Evolutionary conservation across 768 basidiomycete genomes (phyloP).

Genomic region (Naematelia encephala): DNA sequence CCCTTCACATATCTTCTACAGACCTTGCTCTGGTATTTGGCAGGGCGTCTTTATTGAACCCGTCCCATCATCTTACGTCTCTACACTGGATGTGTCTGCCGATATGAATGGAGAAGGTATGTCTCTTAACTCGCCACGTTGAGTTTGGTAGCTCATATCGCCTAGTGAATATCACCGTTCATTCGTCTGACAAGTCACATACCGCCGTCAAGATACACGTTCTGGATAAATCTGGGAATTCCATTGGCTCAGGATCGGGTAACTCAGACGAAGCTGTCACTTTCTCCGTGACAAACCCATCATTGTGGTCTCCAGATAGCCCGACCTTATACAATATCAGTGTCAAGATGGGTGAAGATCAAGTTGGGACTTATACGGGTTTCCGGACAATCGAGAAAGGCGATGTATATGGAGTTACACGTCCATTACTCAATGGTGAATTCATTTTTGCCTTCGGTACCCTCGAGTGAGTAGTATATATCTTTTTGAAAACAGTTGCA

Average conservation of each 20-base stretch:
- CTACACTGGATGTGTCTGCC: slow-evolving; percentile 14
- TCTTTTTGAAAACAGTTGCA: background rate
- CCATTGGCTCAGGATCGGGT: background rate
- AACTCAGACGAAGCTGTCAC: slow-evolving; percentile 10
- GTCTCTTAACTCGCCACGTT: background rate
- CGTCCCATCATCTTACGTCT: slow-evolving; percentile 17
- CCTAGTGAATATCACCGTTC: slow-evolving; percentile 8
- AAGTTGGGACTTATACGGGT: slow-evolving; percentile 17
- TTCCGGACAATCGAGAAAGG: slow-evolving; percentile 18
- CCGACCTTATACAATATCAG: slow-evolving; percentile 24
- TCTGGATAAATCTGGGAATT: background rate
- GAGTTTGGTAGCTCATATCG: background rate
- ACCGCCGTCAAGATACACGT: background rate
- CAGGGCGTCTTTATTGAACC: slow-evolving; percentile 30
- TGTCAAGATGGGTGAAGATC: slow-evolving; percentile 22
- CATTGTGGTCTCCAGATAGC: slow-evolving; percentile 20
- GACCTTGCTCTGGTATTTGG: slow-evolving; percentile 29
- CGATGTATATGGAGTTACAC: slow-evolving; percentile 12
- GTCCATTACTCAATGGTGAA: slow-evolving; percentile 25
- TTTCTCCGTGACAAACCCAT: slow-evolving; percentile 13
- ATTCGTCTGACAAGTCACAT: background rate
- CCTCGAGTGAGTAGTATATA: slow-evolving; percentile 26
- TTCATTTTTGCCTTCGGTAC: slow-evolving; percentile 23
- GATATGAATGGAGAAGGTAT: slow-evolving; percentile 24
- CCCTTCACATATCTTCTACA: slow-evolving; percentile 32